Conservation (phyloP, 306 rosid genomes). For the Begonia masoniana region DNA sequence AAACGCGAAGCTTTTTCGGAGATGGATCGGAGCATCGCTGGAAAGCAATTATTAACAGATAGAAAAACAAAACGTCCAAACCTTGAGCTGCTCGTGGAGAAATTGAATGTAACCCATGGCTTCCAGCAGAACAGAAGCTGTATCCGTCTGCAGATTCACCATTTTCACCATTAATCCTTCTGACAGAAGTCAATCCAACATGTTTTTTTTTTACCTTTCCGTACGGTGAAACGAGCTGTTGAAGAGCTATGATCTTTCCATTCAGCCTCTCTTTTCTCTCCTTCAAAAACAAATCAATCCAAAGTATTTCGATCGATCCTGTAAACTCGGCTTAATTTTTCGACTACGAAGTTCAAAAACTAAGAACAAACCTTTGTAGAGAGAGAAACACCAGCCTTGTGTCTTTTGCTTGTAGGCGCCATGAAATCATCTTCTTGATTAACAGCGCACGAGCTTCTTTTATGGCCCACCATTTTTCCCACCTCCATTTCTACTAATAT, state of each 20-base stretch:
- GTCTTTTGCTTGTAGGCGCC: slow-evolving; percentile 75
- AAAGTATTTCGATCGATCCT: background rate
- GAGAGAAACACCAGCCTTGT: slow-evolving; percentile 65
- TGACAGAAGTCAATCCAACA: slow-evolving; percentile 3
- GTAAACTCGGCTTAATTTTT: background rate
- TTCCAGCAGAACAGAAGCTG: slow-evolving; percentile 83
- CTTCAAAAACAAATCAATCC: slow-evolving; percentile 24
- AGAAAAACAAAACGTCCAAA: slow-evolving; percentile 27
- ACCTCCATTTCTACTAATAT: slow-evolving; percentile 61
- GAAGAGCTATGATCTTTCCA: slow-evolving; percentile 68
- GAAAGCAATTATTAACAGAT: background rate
- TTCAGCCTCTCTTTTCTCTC: slow-evolving; percentile 89
- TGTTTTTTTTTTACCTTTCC: slow-evolving; percentile 51
- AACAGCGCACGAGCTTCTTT: slow-evolving; percentile 72
- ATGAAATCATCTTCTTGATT: slow-evolving; percentile 43
- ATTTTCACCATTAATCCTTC: slow-evolving; percentile 4
- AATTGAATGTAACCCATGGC: slow-evolving; percentile 87
- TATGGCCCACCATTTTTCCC: slow-evolving; percentile 69
- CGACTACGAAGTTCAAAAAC: slow-evolving; percentile 4
- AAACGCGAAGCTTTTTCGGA: background rate
- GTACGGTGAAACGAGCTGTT: slow-evolving; percentile 94
- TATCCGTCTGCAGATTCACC: slow-evolving; percentile 71
- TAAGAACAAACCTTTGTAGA: slow-evolving; percentile 53
- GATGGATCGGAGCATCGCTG: background rate
- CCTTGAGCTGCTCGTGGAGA: slow-evolving; percentile 98